Percentiles rank a stretch among this genome's conserved stretches.
These are phyloP conservation scores for Podospora conica DNA, from an alignment of 495 filamentous ascomycete genomes.

Conservation along the genomic window DNA sequence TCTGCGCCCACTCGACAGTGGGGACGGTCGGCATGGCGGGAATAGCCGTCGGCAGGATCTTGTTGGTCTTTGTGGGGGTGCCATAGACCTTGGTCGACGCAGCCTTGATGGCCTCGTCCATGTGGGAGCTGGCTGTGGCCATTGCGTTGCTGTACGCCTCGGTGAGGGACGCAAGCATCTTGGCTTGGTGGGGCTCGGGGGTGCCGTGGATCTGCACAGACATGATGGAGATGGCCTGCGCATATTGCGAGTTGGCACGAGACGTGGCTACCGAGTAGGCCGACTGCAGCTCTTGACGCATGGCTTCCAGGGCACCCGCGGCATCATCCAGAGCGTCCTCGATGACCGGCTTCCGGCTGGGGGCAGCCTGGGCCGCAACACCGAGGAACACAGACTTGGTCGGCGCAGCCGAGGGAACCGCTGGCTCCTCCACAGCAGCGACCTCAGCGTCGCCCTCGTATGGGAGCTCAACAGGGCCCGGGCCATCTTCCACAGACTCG, in stretches of 20 bases:
- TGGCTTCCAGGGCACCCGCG: constrained; percentile 57
- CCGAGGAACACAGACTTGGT: constrained; percentile 42
- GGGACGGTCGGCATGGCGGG: constrained; percentile 23
- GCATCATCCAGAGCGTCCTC: constrained; percentile 47
- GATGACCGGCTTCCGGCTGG: constrained; percentile 34
- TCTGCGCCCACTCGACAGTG: constrained; percentile 33
- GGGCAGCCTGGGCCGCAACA: constrained; percentile 39
- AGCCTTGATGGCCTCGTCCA: constrained; percentile 43
- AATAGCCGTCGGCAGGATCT: constrained; percentile 23
- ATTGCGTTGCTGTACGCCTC: constrained; percentile 61
- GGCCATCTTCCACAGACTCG: constrained; percentile 43
- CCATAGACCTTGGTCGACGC: constrained; percentile 44
- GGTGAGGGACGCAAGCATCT: constrained; percentile 62
- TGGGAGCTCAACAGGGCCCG: constrained; percentile 46
- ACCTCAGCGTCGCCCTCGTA: constrained; percentile 14
- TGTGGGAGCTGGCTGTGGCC: constrained; percentile 52
- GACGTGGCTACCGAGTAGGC: constrained; percentile 57
- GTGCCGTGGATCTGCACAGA: constrained; percentile 61
- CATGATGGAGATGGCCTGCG: constrained; percentile 57
- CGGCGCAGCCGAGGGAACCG: constrained; percentile 5
- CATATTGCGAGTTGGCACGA: constrained; percentile 57
- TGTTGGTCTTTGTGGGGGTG: constrained; percentile 37
- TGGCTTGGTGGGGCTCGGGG: constrained; percentile 53
- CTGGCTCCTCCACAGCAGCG: not conserved
- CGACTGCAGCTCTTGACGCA: constrained; percentile 43